Evolutionary conservation across 2,329 filamentous ascomycete species (phyloP).

Genomic region (Zalaria sp.): DNA sequence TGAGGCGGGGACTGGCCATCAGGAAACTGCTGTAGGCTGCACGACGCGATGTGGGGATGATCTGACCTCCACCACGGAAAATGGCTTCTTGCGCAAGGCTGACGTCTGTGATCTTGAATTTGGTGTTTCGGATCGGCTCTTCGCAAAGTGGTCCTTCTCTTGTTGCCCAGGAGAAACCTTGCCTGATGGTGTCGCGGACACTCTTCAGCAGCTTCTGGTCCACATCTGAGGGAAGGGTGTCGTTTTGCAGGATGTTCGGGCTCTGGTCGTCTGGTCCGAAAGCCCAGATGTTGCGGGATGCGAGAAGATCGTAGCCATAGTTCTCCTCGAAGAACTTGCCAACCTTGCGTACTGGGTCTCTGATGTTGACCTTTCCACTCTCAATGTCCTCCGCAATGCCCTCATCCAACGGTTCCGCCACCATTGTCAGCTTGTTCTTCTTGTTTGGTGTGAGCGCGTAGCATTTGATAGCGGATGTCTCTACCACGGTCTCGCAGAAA

Average conservation of each 20-base stretch:
- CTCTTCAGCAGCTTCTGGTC: constrained; percentile 81
- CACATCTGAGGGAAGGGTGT: constrained; percentile 86
- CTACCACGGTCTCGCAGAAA: constrained; percentile 95
- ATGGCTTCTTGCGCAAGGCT: constrained; percentile 79
- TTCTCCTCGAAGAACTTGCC: constrained; percentile 96
- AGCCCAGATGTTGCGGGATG: constrained; percentile 92
- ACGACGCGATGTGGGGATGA: constrained; percentile 86
- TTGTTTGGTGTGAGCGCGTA: constrained; percentile 98
- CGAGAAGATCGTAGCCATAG: constrained; percentile 92
- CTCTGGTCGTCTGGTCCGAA: constrained; percentile 93
- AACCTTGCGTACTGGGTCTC: constrained; percentile 81
- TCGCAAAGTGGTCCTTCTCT: constrained; percentile 93
- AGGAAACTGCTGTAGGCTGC: constrained; percentile 94
- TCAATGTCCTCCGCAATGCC: constrained; percentile 94
- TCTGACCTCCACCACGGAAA: constrained; percentile 87
- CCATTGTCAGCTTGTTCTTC: constrained; percentile 98
- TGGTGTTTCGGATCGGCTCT: constrained; percentile 96
- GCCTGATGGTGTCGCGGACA: constrained; percentile 82
- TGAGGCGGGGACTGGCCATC: constrained; percentile 88
- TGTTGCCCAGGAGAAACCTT: constrained; percentile 94
- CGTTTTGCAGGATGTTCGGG: constrained; percentile 91
- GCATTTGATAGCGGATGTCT: constrained; percentile 94
- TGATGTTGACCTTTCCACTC: constrained; percentile 76
- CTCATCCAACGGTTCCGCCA: constrained; percentile 87
- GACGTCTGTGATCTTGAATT: constrained; percentile 91